A percentile compares a stretch with the other conserved stretches of the same genome.
Evolutionary conservation across 1,139 yeast species (phyloP).

Genomic region (Kodamaea sp.): DNA sequence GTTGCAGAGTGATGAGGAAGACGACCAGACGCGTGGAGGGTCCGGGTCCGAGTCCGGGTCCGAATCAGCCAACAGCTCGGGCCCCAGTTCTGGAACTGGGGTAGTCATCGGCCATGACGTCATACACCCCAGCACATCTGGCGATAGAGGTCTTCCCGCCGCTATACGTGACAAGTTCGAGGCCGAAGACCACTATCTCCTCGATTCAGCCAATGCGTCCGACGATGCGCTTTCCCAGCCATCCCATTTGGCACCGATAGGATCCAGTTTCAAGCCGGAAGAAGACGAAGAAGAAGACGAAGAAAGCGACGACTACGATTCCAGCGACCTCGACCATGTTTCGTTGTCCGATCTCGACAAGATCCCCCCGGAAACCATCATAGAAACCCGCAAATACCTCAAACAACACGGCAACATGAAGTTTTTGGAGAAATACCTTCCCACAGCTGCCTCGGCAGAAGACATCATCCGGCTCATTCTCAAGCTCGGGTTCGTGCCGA

Average conservation of each 20-base stretch:
- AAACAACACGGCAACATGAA: conserved; percentile 61
- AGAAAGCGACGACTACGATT: conserved; percentile 2
- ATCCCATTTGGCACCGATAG: conserved; percentile 9
- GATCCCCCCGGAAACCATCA: conserved; percentile 19
- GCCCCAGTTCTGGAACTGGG: neutral
- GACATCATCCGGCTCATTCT: conserved; percentile 52
- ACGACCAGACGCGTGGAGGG: conserved; percentile 1
- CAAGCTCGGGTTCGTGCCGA: conserved; percentile 54
- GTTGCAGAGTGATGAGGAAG: conserved; percentile 11
- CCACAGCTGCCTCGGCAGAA: conserved; percentile 56
- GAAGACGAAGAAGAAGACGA: conserved; percentile 3
- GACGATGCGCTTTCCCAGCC: conserved; percentile 9
- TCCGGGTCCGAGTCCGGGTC: conserved; percentile 1
- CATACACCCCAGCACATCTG: neutral
- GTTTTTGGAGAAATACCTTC: conserved; percentile 61
- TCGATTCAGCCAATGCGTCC: conserved; percentile 2
- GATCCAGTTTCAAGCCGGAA: neutral
- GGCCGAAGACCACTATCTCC: neutral
- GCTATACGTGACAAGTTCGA: neutral
- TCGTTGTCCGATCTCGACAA: conserved; percentile 9
- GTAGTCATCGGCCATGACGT: neutral
- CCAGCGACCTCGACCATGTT: conserved; percentile 4
- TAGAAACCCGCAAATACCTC: conserved; percentile 56
- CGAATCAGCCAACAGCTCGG: neutral
- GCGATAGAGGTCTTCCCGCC: neutral